Conservation (phyloP, 345 rosid genomes). For the Litchi chinensis region DNA sequence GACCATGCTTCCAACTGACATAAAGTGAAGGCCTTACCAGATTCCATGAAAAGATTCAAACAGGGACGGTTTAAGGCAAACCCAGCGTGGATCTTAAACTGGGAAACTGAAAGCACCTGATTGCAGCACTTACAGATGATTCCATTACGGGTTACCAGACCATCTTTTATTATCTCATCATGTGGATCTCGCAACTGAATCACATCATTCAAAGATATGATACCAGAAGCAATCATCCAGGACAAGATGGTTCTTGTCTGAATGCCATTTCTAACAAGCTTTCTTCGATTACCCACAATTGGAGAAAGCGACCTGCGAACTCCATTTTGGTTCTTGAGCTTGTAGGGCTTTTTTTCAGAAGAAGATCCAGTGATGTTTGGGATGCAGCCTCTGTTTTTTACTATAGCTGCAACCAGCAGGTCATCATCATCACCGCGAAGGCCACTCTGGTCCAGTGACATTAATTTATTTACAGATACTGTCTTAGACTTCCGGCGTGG, state of each 20-base stretch:
- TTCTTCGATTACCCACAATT: conserved; percentile 49
- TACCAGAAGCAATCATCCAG: conserved; percentile 69
- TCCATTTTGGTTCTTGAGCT: conserved; percentile 50
- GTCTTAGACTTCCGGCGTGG: conserved; percentile 65
- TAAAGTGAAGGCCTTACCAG: conserved; percentile 72
- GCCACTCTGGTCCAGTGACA: conserved; percentile 36
- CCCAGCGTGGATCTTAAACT: conserved; percentile 84
- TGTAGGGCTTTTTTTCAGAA: conserved; percentile 47
- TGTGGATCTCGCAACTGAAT: conserved; percentile 71
- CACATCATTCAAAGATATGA: conserved; percentile 63
- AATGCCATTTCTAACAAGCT: conserved; percentile 40
- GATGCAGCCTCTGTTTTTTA: conserved; percentile 50
- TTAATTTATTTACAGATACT: conserved; percentile 57
- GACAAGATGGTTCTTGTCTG: conserved; percentile 73
- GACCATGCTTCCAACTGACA: conserved; percentile 93
- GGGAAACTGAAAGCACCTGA: conserved; percentile 62
- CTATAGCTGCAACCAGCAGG: conserved; percentile 55
- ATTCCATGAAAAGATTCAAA: conserved; percentile 79
- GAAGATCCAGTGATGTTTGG: conserved; percentile 37
- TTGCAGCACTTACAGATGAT: conserved; percentile 79
- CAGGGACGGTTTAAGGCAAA: conserved; percentile 66
- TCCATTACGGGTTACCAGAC: conserved; percentile 66
- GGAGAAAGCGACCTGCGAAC: conserved; percentile 70
- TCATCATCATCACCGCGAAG: conserved; percentile 73
- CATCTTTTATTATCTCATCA: conserved; percentile 68